Base-by-base conservation (phyloP, 176 grass and related monocot genomes). In the Aegilops umbellulata region DNA sequence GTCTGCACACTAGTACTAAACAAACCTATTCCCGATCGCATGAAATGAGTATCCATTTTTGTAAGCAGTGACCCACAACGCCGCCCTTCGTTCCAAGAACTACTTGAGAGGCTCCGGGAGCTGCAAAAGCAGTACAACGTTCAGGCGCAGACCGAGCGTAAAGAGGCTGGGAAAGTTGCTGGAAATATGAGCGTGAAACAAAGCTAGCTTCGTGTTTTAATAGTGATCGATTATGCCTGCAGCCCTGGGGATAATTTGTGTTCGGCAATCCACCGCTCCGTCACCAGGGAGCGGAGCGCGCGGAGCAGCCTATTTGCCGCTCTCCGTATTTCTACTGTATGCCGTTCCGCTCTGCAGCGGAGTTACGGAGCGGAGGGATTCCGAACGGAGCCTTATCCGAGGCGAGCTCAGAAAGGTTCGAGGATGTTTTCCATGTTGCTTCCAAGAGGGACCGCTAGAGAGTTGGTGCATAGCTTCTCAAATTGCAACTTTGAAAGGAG, bases 71-170 rank as follows among this genome's bases (percentile, higher is more conserved):
- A 98, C 58, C 91, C 96, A 8, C 86, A 84, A 4, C 38, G 60
- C 5, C 91, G 96, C 27, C 96, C 96, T 34, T 89, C 88, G 2
- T 98, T 98, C 78, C 78, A 92, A 80, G 88, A 98, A 84, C 81
- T 98, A 26, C 29, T 94, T 41, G 91, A 91, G 17, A 92, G 39
- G 75, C 87, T 98, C 32, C 90, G 76, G 41, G 82, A 94, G 41
- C 64, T 94, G 88, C 88, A 90, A 38, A 88, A 89, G 71, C 86
- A 95, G 16, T 87, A 92, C 47, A 77, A 10, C 42, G 41, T 92
- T 61, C 93, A 88, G 78, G 60, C 76, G 76, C 91, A 92, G 22
- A 51, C 75, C 75, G 84, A 92, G 20, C 84, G 90, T 2, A 82
- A 86, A 64, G 34, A 86, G 31, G 74, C 90, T 60, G 36, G 86